A percentile compares a stretch with the other conserved stretches of the same genome.
Evolutionary conservation across 2,329 filamentous ascomycete species (phyloP).

Genomic region (Periconia macrospinosa): DNA sequence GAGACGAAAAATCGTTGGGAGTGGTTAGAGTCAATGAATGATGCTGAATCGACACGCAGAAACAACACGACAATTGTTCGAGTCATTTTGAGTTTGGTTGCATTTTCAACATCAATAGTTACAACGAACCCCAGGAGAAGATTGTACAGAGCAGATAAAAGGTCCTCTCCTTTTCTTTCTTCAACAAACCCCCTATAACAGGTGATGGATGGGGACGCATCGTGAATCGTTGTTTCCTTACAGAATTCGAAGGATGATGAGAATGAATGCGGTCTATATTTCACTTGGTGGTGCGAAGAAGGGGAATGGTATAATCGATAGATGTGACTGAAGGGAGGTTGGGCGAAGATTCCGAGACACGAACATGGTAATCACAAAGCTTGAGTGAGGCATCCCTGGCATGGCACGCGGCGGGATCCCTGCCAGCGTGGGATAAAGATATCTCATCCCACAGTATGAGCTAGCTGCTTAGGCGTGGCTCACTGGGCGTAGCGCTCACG

Average conservation of each 20-base stretch:
- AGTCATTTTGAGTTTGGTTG: too few species aligned
- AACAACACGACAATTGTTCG: too few species aligned
- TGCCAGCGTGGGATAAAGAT: constrained; percentile 20
- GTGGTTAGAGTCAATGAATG: too few species aligned
- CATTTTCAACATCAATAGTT: too few species aligned
- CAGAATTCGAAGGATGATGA: not conserved
- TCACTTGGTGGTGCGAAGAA: not conserved
- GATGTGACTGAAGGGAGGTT: constrained; percentile 12
- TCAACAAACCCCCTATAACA: too few species aligned
- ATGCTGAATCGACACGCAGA: too few species aligned
- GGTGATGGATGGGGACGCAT: not conserved
- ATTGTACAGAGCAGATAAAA: too few species aligned
- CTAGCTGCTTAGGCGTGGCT: constrained; percentile 1
- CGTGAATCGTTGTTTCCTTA: not conserved
- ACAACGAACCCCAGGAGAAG: too few species aligned
- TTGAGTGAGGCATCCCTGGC: constrained; percentile 14
- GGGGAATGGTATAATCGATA: constrained; percentile 7
- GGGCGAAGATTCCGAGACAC: constrained; percentile 18
- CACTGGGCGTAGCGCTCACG: not conserved
- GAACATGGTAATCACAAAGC: constrained; percentile 11
- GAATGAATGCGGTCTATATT: not conserved
- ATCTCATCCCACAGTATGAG: constrained; percentile 10
- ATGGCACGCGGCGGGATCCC: constrained; percentile 4
- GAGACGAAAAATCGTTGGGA: too few species aligned
- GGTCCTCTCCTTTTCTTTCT: too few species aligned